These are phyloP conservation scores for Scutellaria galericulata DNA, from an alignment of 257 asterid genomes.

Conservation along the genomic window DNA sequence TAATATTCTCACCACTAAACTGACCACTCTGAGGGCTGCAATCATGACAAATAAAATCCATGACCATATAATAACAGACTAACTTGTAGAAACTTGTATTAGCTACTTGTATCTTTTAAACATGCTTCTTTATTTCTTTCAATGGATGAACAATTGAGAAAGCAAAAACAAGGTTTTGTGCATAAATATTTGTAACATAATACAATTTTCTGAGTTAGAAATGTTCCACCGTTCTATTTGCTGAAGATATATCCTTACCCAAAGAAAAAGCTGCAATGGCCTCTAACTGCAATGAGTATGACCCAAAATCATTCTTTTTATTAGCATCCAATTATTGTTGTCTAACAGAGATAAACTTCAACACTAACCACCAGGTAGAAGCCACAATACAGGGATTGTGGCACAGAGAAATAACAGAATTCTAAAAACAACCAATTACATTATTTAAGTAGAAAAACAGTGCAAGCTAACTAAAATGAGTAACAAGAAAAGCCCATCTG, in stretches of 20 bases:
- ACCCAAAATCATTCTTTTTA: conserved; percentile 4
- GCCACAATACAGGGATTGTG: neutral
- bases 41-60: conserved; percentile 37
- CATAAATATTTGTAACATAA: conserved; percentile 1
- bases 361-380: neutral
- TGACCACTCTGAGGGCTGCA: conserved; percentile 89
- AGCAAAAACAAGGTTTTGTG: neutral
- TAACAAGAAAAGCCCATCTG: neutral
- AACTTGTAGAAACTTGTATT: conserved; percentile 13
- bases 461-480: conserved; percentile 17
- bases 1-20: conserved; percentile 85
- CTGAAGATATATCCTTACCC: conserved; percentile 5
- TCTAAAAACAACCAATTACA: neutral
- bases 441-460: neutral
- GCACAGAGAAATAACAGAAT: conserved; percentile 6
- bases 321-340: conserved; percentile 1
- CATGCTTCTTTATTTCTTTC: conserved; percentile 1
- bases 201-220: neutral
- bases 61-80: conserved; percentile 19
- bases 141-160: conserved; percentile 6
- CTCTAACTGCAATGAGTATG: conserved; percentile 26
- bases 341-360: neutral
- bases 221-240: neutral
- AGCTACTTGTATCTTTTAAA: neutral
- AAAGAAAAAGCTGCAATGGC: conserved; percentile 3